phyloP scores from a whole-genome alignment of 1,284 basidiomycete genomes.

The Termitomyces sp. region DNA sequence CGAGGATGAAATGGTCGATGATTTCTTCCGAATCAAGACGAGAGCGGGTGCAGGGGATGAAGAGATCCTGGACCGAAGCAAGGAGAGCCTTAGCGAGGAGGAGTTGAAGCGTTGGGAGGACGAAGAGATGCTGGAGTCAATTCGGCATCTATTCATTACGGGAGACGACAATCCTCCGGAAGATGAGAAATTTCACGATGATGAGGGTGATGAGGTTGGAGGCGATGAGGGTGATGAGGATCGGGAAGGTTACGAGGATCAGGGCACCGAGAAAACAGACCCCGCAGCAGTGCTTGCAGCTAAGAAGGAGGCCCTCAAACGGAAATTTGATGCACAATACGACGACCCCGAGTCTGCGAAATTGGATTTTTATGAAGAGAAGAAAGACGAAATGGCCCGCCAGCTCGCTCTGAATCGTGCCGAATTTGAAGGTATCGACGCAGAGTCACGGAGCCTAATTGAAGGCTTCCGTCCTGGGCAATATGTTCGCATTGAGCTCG shows the following conservation, averaged over 20 bases:
- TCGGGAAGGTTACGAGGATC: conserved; percentile 36
- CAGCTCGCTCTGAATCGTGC: conserved; percentile 83
- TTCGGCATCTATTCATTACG: conserved; percentile 90
- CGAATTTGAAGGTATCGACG: conserved; percentile 82
- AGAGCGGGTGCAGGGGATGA: conserved; percentile 34
- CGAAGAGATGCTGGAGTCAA: conserved; percentile 80
- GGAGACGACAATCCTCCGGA: conserved; percentile 43
- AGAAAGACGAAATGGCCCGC: conserved; percentile 87
- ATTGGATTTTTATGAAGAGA: conserved; percentile 84
- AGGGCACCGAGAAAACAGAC: conserved; percentile 30
- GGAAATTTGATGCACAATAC: conserved; percentile 96
- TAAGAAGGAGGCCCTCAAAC: conserved; percentile 91
- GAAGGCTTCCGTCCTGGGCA: conserved; percentile 89
- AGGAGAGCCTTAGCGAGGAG: conserved; percentile 47
- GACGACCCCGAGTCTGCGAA: conserved; percentile 80
- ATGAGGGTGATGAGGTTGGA: conserved; percentile 34
- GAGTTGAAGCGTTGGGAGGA: conserved; percentile 76
- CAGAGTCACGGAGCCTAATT: conserved; percentile 75
- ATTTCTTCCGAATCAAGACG: conserved; percentile 68
- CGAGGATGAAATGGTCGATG: conserved; percentile 42
- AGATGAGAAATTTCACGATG: conserved; percentile 26
- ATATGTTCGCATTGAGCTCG: conserved; percentile 93
- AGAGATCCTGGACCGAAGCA: conserved; percentile 69
- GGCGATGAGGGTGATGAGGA: conserved; percentile 33
- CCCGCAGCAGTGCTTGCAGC: conserved; percentile 59